Evolutionary conservation across 345 rosid genomes (phyloP), one percentile per base, ranked within the genome.

Genomic region (Luvunga scandens): DNA sequence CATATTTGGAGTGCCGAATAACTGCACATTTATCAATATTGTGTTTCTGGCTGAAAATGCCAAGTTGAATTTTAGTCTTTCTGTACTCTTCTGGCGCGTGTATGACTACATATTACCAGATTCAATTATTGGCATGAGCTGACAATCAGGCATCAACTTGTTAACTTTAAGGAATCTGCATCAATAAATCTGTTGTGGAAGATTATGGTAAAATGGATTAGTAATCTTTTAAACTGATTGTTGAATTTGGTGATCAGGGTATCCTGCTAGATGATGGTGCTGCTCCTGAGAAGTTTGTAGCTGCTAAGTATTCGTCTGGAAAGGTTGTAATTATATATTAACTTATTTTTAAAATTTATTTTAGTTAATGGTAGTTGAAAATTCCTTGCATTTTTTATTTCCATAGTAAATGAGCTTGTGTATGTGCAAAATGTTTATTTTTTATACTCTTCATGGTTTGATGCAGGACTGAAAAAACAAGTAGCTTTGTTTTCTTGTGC

Each of bases 221-320:
- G 34, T 68, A 33, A 66, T 45, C 62, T 66, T 25, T 70, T 28
- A 67, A 27, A 57, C 83, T 82, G 76, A 81, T 45, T 64, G 48
- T 62, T 63, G 60, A 78, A 72, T 83, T 84, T 80, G 67, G 69
- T 83, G 73, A 72, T 67, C 92, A 95, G 99, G 99, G 99, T 63
- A 83, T 93, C 9, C 69, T 87, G 75, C 76, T 92, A 72, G 92
- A 89, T 79, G 91, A 86, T 60, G 83, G 56, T 55, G 77, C 89
- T 53, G 73, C 81, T 21, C 88, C 92, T 13, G 96, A 93, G 90
- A 93, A 95, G 91, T 90, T 93, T 25, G 91, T 82, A 65, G 98
- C 97, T n/a, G 91, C 99, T 75, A 87, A 94, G 31, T 95, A 92
- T 83, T 93, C 98, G 0, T 83, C 93, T 57, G 92, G 89, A 70